Evolutionary conservation across 2,329 filamentous ascomycete species (phyloP).

Genomic region (Xylogone sp.): DNA sequence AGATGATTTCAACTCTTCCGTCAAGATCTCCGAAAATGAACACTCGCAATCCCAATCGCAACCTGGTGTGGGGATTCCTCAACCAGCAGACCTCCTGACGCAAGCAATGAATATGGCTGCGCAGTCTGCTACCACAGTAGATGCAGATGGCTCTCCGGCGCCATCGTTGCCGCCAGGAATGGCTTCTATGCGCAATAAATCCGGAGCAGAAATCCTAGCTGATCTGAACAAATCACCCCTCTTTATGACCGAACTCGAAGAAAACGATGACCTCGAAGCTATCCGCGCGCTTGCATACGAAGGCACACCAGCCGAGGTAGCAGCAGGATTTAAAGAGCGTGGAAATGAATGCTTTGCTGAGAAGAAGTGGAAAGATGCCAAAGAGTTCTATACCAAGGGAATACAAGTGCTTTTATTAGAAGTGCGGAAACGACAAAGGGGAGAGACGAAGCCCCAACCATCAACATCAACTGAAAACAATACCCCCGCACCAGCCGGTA

Average conservation of each 20-base stretch:
- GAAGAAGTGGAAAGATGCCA: constrained; percentile 74
- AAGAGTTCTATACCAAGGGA: constrained; percentile 90
- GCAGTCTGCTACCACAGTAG: constrained; percentile 4
- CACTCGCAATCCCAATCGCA: background rate
- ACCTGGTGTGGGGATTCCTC: constrained; percentile 1
- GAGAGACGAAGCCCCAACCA: constrained; percentile 3
- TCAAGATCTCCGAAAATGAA: constrained; percentile 10
- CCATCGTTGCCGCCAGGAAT: constrained; percentile 51
- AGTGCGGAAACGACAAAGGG: constrained; percentile 49
- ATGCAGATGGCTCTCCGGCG: constrained; percentile 16
- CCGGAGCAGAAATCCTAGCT: constrained; percentile 55
- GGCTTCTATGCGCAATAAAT: constrained; percentile 51
- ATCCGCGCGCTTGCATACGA: constrained; percentile 90
- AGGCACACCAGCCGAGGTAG: constrained; percentile 81
- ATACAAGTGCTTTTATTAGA: constrained; percentile 66
- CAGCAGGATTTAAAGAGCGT: constrained; percentile 79
- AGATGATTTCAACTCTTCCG: constrained; percentile 11
- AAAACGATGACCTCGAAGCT: constrained; percentile 82
- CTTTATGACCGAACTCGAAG: constrained; percentile 93
- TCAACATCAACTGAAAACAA: background rate
- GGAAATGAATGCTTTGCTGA: constrained; percentile 84
- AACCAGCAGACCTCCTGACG: constrained; percentile 20
- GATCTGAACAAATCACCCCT: constrained; percentile 73
- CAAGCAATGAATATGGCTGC: constrained; percentile 19
- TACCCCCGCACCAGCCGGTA: constrained; percentile 18